A percentile compares a stretch with the other conserved stretches of the same genome.
Evolutionary conservation across 2,329 filamentous ascomycete species (phyloP).

Genomic region (Beauveria pseudobassiana): DNA sequence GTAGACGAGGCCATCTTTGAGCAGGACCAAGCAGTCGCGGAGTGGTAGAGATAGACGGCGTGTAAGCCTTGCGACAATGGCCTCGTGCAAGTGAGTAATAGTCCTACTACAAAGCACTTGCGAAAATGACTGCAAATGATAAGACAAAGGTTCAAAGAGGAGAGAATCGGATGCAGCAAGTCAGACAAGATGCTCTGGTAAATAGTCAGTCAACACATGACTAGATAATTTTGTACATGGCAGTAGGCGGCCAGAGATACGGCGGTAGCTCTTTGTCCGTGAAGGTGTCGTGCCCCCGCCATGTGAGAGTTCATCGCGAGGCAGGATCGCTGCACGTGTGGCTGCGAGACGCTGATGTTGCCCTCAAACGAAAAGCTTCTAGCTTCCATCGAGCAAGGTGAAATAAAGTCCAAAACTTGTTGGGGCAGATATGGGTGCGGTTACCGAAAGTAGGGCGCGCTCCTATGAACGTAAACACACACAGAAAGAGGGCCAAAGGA

Average conservation of each 20-base stretch:
- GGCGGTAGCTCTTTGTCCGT: neutral
- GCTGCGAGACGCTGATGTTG: neutral
- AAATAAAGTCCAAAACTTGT: neutral
- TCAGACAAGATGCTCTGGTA: neutral
- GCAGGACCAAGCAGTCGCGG: neutral
- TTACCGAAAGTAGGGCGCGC: neutral
- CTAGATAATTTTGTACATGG: neutral
- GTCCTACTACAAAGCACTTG: neutral
- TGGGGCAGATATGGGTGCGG: neutral
- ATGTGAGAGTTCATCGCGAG: neutral
- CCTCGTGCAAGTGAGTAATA: neutral
- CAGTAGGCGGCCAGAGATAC: neutral
- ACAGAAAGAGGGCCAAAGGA: neutral
- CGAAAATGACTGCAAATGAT: neutral
- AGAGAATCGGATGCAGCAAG: neutral
- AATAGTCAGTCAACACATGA: neutral
- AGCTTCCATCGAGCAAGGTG: neutral
- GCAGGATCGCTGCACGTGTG: constrained; percentile 8
- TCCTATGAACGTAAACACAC: neutral
- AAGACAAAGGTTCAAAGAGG: neutral
- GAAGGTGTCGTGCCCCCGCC: neutral
- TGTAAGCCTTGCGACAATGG: neutral
- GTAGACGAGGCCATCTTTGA: constrained; percentile 1
- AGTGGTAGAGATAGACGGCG: neutral
- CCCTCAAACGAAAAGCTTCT: neutral